Base-by-base conservation (phyloP, 208 protist genomes). In the Trypanosomatidae sp. region DNA sequence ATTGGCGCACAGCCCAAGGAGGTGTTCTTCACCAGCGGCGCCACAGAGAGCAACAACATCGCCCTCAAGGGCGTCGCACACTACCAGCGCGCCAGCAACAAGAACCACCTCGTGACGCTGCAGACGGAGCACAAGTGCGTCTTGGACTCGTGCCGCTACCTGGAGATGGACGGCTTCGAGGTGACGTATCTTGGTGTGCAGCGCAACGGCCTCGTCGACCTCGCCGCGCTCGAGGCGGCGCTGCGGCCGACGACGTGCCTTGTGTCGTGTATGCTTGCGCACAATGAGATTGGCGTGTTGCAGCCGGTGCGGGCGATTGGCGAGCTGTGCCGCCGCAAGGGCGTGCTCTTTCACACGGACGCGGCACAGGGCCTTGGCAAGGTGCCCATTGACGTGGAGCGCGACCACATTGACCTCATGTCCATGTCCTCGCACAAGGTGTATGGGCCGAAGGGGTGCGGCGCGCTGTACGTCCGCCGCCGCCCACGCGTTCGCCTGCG, bases 51-150 rank as follows among this genome's bases (percentile, higher is more conserved):
- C 21, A 99, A 99, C 65, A 99, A 99, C 69, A 96, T 98, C 37
- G 94, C 97, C 24, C 84, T 99, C 33, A 99, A 99, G 70, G 98
- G 97, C 33, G 88, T 98, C 0, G 95, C 95, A n/a, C 81, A 91
- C 55, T 99, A 98, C 68, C 90, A 98, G 49, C 88, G 92, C 52
- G 71, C 66, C 13, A 6, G 7, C 2, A 97, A 92, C 59, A 99
- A 98, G 77, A 97, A 97, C 30, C 98, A 99, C 73, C 80, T 99
- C 48, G 92, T 99, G 43, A 99, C 97, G 0, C 77, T 95, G 26
- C 88, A 96, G 60, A 96, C 87, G 46, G 97, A 99, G 80, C 98
- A 99, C 86, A 99, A 99, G 70, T 99, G 97, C 65, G 97, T 99
- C 25, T 75, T 99, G 19, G 98, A 99, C 61, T 97, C 95, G 16